These are phyloP conservation scores for Aspergillus sp. DNA, from an alignment of 2,329 filamentous ascomycete species.

Conservation along the genomic window DNA sequence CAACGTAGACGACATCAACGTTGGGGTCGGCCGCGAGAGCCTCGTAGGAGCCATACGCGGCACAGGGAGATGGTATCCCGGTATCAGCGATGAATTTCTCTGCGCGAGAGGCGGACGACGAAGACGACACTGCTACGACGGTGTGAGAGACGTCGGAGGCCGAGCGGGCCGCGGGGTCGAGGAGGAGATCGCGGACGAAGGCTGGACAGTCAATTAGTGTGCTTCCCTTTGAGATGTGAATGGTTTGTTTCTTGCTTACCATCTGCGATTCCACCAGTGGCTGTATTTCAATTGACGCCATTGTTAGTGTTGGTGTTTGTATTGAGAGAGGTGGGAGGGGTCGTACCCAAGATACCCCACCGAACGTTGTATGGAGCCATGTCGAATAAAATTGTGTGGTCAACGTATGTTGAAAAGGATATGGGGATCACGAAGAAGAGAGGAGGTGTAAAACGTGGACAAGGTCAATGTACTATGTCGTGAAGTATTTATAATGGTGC, in stretches of 20 bases:
- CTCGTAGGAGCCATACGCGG: slow-evolving; percentile 76
- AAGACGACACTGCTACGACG: slow-evolving; percentile 78
- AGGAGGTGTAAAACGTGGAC: neutral
- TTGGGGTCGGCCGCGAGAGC: slow-evolving; percentile 76
- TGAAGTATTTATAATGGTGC: neutral
- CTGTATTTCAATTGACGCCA: slow-evolving; percentile 23
- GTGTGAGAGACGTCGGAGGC: slow-evolving; percentile 73
- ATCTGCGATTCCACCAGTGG: slow-evolving; percentile 46
- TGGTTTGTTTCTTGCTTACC: slow-evolving; percentile 25
- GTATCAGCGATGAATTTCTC: slow-evolving; percentile 70
- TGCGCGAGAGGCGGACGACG: slow-evolving; percentile 68
- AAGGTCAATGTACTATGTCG: slow-evolving; percentile 1
- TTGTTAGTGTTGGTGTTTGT: slow-evolving; percentile 18
- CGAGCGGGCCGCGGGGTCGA: slow-evolving; percentile 67
- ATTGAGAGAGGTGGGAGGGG: neutral
- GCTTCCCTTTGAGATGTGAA: neutral
- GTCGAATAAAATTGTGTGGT: slow-evolving; percentile 3
- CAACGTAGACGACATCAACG: slow-evolving; percentile 84
- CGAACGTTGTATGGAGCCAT: slow-evolving; percentile 39
- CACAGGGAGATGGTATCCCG: slow-evolving; percentile 66
- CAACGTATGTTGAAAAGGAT: neutral
- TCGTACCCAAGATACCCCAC: slow-evolving; percentile 47
- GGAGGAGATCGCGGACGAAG: slow-evolving; percentile 76
- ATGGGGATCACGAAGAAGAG: neutral
- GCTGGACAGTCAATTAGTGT: slow-evolving; percentile 29